phyloP scores from a whole-genome alignment of 768 basidiomycete species.

The Tulasnella sp. region DNA sequence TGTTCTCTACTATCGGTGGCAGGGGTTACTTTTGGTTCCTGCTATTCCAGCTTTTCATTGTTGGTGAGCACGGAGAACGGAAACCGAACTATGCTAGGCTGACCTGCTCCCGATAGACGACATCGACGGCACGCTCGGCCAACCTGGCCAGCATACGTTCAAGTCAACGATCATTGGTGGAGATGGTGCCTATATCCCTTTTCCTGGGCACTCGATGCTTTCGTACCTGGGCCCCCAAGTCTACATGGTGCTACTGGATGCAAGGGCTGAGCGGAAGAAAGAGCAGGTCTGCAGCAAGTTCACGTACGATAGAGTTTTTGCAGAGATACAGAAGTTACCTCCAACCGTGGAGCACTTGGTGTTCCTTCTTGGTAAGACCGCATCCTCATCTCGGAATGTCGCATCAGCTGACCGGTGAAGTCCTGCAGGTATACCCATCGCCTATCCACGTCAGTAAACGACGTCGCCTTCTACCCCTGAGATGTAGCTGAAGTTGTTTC shows the following conservation, averaged over 20 bases:
- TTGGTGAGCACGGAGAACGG: slow-evolving; percentile 47
- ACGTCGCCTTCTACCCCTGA: not conserved
- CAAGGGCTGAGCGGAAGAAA: slow-evolving; percentile 80
- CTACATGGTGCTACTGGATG: slow-evolving; percentile 72
- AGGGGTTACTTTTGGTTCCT: slow-evolving; percentile 89
- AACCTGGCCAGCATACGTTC: slow-evolving; percentile 57
- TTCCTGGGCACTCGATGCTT: slow-evolving; percentile 78
- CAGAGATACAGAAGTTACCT: slow-evolving; percentile 58
- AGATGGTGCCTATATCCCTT: slow-evolving; percentile 70
- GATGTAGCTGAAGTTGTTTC: not conserved
- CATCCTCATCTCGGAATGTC: slow-evolving; percentile 30
- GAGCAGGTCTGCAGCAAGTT: slow-evolving; percentile 69
- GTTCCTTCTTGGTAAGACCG: slow-evolving; percentile 60
- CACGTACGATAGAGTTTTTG: slow-evolving; percentile 73
- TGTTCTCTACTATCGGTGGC: slow-evolving; percentile 77
- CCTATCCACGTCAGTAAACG: slow-evolving; percentile 69
- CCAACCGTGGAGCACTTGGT: slow-evolving; percentile 72
- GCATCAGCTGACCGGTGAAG: not conserved
- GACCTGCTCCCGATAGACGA: slow-evolving; percentile 48
- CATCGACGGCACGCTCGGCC: slow-evolving; percentile 67
- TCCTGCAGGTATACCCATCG: slow-evolving; percentile 34
- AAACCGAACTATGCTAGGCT: not conserved
- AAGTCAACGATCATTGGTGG: slow-evolving; percentile 71
- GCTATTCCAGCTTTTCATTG: slow-evolving; percentile 90
- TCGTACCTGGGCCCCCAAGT: slow-evolving; percentile 75